These are phyloP conservation scores for Pleurotus platypus DNA, from an alignment of 768 basidiomycete species.

Conservation along the genomic window DNA sequence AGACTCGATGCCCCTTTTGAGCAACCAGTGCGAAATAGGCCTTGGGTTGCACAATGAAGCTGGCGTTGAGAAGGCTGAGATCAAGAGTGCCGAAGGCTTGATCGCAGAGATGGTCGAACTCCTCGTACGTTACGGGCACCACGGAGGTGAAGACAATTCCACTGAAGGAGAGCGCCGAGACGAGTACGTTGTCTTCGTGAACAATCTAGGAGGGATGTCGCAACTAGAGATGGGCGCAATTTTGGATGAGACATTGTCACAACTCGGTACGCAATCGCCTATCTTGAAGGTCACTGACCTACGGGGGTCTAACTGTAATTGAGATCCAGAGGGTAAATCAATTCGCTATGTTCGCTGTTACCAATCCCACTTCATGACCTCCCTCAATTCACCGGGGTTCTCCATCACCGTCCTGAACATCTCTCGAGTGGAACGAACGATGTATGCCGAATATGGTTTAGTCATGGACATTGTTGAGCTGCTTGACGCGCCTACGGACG, in stretches of 20 bases:
- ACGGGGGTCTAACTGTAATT: not conserved
- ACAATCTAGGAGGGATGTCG: slow-evolving; percentile 53
- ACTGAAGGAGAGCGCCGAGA: slow-evolving; percentile 33
- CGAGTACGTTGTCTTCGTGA: slow-evolving; percentile 44
- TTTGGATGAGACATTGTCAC: slow-evolving; percentile 35
- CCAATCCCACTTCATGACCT: slow-evolving; percentile 52
- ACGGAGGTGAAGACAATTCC: not conserved
- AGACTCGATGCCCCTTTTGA: slow-evolving; percentile 13
- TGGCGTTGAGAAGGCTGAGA: slow-evolving; percentile 28
- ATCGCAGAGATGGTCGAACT: slow-evolving; percentile 28
- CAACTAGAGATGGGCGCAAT: slow-evolving; percentile 52
- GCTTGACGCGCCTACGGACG: slow-evolving; percentile 40
- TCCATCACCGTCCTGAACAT: slow-evolving; percentile 50
- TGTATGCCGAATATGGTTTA: not conserved
- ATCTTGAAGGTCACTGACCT: not conserved
- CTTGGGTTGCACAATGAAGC: slow-evolving; percentile 59
- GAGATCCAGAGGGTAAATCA: not conserved
- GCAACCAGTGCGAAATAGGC: slow-evolving; percentile 41
- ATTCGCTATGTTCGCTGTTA: slow-evolving; percentile 40
- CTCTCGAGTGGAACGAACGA: slow-evolving; percentile 23
- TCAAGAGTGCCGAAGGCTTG: slow-evolving; percentile 29
- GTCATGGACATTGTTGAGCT: slow-evolving; percentile 24
- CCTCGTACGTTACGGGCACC: slow-evolving; percentile 21
- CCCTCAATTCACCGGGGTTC: slow-evolving; percentile 56
- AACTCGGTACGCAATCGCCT: slow-evolving; percentile 34